Evolutionary conservation across 352 stramenopile genomes (phyloP), one percentile per base, ranked within the genome.

Genomic region (Pythium monospermum): DNA sequence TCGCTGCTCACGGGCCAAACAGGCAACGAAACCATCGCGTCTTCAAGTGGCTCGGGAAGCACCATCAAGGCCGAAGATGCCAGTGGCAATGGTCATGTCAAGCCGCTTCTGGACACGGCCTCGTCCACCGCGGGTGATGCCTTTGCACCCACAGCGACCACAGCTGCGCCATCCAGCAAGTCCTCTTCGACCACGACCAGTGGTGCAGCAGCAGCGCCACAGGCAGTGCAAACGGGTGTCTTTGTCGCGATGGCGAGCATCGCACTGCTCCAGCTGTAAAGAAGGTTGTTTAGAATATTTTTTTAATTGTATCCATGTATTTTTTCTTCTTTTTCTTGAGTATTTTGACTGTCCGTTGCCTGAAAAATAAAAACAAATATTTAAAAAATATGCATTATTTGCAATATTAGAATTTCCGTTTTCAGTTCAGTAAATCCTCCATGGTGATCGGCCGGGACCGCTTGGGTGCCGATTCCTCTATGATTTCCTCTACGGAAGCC

Each of bases 1-100:
- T 69, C 74, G 3, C 46, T 85, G 18, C 61, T 85, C 13, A 80
- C 56, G 23, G 76, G 76, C 23, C 48, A 85, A 50, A 83, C 74
- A 7, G 71, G 76, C 56, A 85, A 87, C 66, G 69, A 69, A 57
- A 83, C 74, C 12, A 67, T 81, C 21, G 40, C 42, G 0, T 52
- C 54, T n/a, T n/a, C n/a, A n/a, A n/a, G n/a, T n/a, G n/a, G n/a
- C n/a, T n/a, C n/a, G n/a, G n/a, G n/a, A n/a, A n/a, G n/a, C n/a
- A n/a, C n/a, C n/a, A n/a, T n/a, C n/a, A 77, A 62, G 47, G 68
- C 54, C 23, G 65, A 60, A n/a, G n/a, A n/a, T n/a, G n/a, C n/a
- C n/a, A n/a, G n/a, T n/a, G n/a, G n/a, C n/a, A n/a, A n/a, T n/a
- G n/a, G n/a, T n/a, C n/a, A n/a, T 3, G 36, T 61, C 22, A 53